Evolutionary conservation across 2,329 filamentous ascomycete species (phyloP), one percentile per base, ranked within the genome.

Genomic region (Colletotrichum tropicicola): DNA sequence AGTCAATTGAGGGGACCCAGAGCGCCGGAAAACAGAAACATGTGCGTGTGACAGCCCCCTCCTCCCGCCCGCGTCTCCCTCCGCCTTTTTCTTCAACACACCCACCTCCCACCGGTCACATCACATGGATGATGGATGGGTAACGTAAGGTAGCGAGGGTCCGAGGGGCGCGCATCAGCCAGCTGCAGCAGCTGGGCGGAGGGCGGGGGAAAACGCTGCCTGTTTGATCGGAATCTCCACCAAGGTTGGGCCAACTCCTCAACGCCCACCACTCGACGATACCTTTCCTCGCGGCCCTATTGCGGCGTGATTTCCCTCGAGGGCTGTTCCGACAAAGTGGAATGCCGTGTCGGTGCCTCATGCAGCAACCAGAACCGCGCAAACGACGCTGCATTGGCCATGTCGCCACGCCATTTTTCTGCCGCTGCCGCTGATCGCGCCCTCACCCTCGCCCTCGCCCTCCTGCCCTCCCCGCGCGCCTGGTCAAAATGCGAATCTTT

Each of bases 401-500:
- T 65, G 43, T 27, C 15, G 49, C 35, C 49, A 61, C 61, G 48
- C 61, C 49, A 51, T 30, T 55, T 56, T 30, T 56, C 37, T 55
- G 48, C 57, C 43, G 13, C 21, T 30, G 35, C 57, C 37, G 49
- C 49, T 55, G 35, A 65, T 61, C 57, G 35, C 61, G 49, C 25
- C 61, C 13, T 39, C 13, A 19, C 10, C 12, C 23, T 48, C 51
- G n/a, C n/a, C n/a, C n/a, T n/a, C 47, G 47, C 15, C 12, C 17
- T 19, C n/a, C n/a, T n/a, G n/a, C n/a, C n/a, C 41, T n/a, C 45
- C 25, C 41, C 32, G 32, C 32, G 35, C 43, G 27, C 28, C n/a
- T 43, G 43, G 15, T 61, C 61, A 55, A 51, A 65, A 65, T 61
- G 57, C 35, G n/a, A 49, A 27, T 61, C 32, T 32, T 43, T 32